Evolutionary conservation across 192 early-diverging fungal genomes (phyloP), one percentile per base, ranked within the genome.

Genomic region (Backusella mclennaniae): DNA sequence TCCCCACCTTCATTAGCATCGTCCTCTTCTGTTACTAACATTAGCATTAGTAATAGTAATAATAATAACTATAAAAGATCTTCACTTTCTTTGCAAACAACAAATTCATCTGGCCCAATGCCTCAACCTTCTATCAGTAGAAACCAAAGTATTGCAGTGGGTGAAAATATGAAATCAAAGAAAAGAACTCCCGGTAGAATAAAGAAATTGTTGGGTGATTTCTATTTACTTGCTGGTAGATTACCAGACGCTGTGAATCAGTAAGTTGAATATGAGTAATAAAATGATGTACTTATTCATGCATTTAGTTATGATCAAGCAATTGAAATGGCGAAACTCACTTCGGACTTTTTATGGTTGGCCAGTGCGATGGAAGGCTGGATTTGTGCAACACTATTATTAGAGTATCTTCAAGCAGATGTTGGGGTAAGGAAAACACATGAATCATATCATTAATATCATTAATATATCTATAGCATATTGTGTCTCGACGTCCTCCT

Each of bases 341-440:
- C 86, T 59, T 79, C 81, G 0, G 94, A 95, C 82, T 93, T 87
- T 80, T 79, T 91, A 46, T 95, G 94, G 94, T 87, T 91, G 70
- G 93, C 86, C 11, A 87, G 89, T 36, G 90, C 93, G 1, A 82
- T 92, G 79, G 94, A 95, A 79, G 89, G 90, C 15, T 83, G 90
- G 21, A 84, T 88, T 35, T 89, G 88, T 76, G 90, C 91, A 0
- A 83, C 87, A 39, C 73, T 93, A 5, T 75, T 95, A 3, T 73
- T 86, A 21, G 84, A 89, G 8, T 79, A 90, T 73, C 80, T 89
- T 23, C 90, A 90, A 69, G 81, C 90, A 35, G 92, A 92, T 46
- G 71, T 89, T 69, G 85, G 86, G 72, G 92, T 93, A 84, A 82
- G 68, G 49, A 26, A 33, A 11, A 19, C 4, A 35, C 14, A 67